phyloP scores from a whole-genome alignment of 306 rosid genomes.

The Castanea sativa region DNA sequence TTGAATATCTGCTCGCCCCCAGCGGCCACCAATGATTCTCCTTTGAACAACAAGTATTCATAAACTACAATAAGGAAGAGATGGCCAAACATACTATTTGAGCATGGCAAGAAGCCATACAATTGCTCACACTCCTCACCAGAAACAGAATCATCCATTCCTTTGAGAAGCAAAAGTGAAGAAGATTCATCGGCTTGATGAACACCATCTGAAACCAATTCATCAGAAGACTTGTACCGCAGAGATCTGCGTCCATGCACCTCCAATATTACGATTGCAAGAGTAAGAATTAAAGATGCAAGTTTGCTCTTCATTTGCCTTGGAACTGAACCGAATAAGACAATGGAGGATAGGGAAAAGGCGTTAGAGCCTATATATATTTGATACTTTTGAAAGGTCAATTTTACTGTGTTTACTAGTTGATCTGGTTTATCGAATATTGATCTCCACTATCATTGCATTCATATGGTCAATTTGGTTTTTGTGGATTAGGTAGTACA shows the following conservation, averaged over 20 bases:
- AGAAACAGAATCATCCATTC: constrained; percentile 1
- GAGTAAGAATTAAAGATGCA: background rate
- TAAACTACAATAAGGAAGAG: constrained; percentile 50
- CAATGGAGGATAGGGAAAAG: background rate
- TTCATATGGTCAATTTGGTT: background rate
- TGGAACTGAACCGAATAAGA: background rate
- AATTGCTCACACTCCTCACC: constrained; percentile 38
- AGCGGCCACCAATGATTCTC: constrained; percentile 48
- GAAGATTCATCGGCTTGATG: constrained; percentile 8
- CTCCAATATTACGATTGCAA: background rate
- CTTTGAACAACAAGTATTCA: constrained; percentile 54
- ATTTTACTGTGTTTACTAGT: background rate
- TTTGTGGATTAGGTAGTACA: too few species aligned
- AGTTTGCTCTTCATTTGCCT: background rate
- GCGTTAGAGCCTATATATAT: background rate
- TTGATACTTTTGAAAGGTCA: background rate
- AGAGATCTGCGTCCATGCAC: background rate
- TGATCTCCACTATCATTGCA: background rate
- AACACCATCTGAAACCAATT: constrained; percentile 36
- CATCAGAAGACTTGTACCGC: background rate
- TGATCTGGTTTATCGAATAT: background rate
- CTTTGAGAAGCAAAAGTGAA: constrained; percentile 12
- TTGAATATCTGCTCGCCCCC: constrained; percentile 55
- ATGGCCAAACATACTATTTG: constrained; percentile 39
- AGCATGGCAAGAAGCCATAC: constrained; percentile 65